These are phyloP conservation scores for Aspergillus pseudotamarii DNA, from an alignment of 2,329 filamentous ascomycete species.

Conservation along the genomic window DNA sequence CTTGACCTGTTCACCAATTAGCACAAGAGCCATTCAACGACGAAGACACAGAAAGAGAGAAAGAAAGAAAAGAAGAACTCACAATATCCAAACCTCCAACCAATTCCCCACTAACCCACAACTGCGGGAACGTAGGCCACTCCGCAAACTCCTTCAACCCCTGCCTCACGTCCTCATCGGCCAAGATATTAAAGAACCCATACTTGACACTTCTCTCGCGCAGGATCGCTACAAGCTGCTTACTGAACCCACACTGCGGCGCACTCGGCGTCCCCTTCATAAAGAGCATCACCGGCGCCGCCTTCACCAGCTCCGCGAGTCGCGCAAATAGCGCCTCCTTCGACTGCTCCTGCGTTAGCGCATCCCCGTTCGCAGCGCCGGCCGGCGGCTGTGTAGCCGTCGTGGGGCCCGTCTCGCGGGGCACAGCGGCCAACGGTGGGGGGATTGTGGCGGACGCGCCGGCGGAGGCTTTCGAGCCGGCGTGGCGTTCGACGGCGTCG, in stretches of 20 bases:
- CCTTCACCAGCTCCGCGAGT: conserved; percentile 83
- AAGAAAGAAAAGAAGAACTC: conserved; percentile 45
- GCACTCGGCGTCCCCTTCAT: conserved; percentile 94
- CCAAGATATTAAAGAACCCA: conserved; percentile 98
- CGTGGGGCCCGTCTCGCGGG: conserved; percentile 36
- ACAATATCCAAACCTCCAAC: conserved; percentile 96
- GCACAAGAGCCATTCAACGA: conserved; percentile 4
- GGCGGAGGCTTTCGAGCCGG: conserved; percentile 48
- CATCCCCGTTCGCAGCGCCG: conserved; percentile 24
- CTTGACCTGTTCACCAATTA: conserved; percentile 67
- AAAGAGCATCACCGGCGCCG: conserved; percentile 96
- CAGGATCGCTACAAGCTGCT: conserved; percentile 83
- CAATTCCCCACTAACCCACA: conserved; percentile 88
- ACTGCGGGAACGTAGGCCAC: conserved; percentile 95
- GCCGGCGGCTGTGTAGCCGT: conserved; percentile 35
- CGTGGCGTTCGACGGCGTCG: conserved; percentile 80
- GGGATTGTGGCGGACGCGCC: conserved; percentile 40
- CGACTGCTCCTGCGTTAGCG: conserved; percentile 53
- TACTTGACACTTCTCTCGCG: conserved; percentile 92
- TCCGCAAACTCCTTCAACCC: conserved; percentile 97
- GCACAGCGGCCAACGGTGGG: conserved; percentile 43
- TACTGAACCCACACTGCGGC: conserved; percentile 89
- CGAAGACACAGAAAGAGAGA: background rate
- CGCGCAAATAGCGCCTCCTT: conserved; percentile 86
- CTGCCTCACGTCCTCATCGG: conserved; percentile 95